Base-by-base conservation (phyloP, 2,329 filamentous ascomycete genomes). In the Westerdykella sp. region DNA sequence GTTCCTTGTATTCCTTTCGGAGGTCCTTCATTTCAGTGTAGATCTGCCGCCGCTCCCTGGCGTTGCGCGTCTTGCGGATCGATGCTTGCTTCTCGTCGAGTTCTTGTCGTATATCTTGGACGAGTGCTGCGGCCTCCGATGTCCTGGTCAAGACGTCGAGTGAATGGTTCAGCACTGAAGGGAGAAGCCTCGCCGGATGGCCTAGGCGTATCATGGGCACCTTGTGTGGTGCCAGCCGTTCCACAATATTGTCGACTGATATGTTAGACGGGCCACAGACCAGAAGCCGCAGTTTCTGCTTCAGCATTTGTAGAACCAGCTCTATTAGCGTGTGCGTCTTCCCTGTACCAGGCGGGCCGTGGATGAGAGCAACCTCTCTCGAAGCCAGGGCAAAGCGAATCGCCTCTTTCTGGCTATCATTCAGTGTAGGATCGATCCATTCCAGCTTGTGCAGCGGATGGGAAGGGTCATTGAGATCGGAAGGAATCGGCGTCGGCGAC, bases 261-360 rank as follows among this genome's bases (percentile, higher is more conserved):
- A 98, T 90, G 63, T 98, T 98, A 23, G 88, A 95, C 0, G 93
- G 93, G 0, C 91, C 93, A 58, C 93, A 97, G n/a, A 97, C 91
- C 1, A 97, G 75, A 10, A 97, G 74, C 1, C 89, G 80, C 42
- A 83, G 76, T 28, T 81, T 78, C 18, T 80, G 79, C 60, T 83
- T 83, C 42, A 94, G 73, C 54, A 97, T 73, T 61, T 98, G 93
- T n/a, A 94, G 74, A 47, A 98, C 95, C 11, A 98, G 75, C 66
- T 98, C 93, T 46, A 98, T 91, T 32, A 98, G 71, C 0, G 93
- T 97, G 63, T 97, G 91, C 0, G 93, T 98, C 67, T 98, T 98
- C 39, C 93, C 93, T 0, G 93, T 98, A 1, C 93, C 93, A 1
- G 93, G 93, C 1, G 93, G 93, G 0, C 93, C 93, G 62, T 98